Percentiles rank a stretch among this genome's conserved stretches.
Conservation (phyloP, 2,329 filamentous ascomycete species). For the Delphinella strobiligena region DNA sequence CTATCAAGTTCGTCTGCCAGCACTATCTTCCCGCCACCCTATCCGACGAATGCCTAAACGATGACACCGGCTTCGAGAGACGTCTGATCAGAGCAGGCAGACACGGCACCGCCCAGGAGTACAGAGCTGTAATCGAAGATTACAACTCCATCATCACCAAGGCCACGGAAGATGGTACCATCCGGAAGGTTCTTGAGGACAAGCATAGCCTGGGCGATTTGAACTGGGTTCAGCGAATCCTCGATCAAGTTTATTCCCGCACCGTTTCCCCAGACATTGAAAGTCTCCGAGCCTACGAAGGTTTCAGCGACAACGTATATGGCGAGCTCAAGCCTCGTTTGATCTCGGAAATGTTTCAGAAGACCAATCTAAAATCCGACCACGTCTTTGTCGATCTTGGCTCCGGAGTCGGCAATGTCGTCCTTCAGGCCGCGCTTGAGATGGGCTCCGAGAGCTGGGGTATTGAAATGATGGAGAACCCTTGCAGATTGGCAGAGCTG, state of each 20-base stretch:
- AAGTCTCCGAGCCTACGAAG: slow-evolving; percentile 70
- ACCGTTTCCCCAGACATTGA: slow-evolving; percentile 86
- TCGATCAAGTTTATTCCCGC: slow-evolving; percentile 74
- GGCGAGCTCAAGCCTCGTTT: slow-evolving; percentile 84
- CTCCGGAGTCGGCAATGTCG: slow-evolving; percentile 92
- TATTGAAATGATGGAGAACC: slow-evolving; percentile 90
- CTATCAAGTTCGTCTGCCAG: slow-evolving; percentile 48
- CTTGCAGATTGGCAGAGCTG: slow-evolving; percentile 66
- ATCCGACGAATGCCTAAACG: slow-evolving; percentile 55
- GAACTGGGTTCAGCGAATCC: slow-evolving; percentile 54
- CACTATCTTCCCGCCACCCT: slow-evolving; percentile 67
- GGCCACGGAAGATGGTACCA: slow-evolving; percentile 56
- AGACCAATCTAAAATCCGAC: slow-evolving; percentile 65
- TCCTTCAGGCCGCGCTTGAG: slow-evolving; percentile 84
- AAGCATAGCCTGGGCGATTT: slow-evolving; percentile 59
- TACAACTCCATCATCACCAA: slow-evolving; percentile 64
- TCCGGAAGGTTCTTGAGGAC: slow-evolving; percentile 58
- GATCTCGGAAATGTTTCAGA: slow-evolving; percentile 67
- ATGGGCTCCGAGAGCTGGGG: slow-evolving; percentile 92
- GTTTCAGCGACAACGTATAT: slow-evolving; percentile 87
- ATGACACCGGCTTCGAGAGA: slow-evolving; percentile 61
- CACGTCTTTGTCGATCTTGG: slow-evolving; percentile 91
- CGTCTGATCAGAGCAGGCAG: slow-evolving; percentile 63
- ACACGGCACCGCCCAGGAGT: slow-evolving; percentile 51
- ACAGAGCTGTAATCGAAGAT: slow-evolving; percentile 57